A percentile compares a stretch with the other conserved stretches of the same genome.
These are phyloP conservation scores for Diaporthe velutina DNA, from an alignment of 2,329 filamentous ascomycete species.

Conservation along the genomic window DNA sequence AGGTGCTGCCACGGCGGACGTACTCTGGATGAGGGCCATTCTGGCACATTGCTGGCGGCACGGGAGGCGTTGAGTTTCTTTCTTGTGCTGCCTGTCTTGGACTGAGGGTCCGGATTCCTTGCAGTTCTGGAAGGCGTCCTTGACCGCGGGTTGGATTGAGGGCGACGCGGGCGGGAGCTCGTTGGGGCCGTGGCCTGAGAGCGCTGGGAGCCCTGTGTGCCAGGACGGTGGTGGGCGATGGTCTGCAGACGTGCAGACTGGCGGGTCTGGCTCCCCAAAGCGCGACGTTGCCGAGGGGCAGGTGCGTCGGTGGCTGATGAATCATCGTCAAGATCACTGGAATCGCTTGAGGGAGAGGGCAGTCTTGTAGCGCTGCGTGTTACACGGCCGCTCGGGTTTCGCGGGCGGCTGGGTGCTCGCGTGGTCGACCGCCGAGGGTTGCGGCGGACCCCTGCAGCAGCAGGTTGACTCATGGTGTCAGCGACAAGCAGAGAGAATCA, in stretches of 20 bases:
- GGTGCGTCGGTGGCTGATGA: constrained; percentile 17
- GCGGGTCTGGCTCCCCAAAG: constrained; percentile 17
- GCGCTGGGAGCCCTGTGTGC: background rate
- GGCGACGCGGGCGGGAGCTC: constrained; percentile 9
- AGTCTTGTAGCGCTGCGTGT: constrained; percentile 38
- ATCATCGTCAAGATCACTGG: constrained; percentile 20
- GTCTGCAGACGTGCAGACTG: constrained; percentile 33
- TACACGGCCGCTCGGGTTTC: constrained; percentile 36
- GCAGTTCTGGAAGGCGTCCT: constrained; percentile 16
- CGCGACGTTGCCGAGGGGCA: constrained; percentile 11
- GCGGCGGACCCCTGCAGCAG: constrained; percentile 37
- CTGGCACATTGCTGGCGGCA: constrained; percentile 24
- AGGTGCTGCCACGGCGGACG: constrained; percentile 48
- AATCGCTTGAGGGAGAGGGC: constrained; percentile 27
- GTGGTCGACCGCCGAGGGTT: constrained; percentile 37
- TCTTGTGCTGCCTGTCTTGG: constrained; percentile 17
- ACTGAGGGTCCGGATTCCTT: constrained; percentile 17
- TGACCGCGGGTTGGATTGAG: constrained; percentile 2
- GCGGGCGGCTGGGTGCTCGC: constrained; percentile 26
- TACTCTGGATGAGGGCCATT: constrained; percentile 39
- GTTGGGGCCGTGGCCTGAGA: constrained; percentile 4
- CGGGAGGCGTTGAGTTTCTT: constrained; percentile 25
- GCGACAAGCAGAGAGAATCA: constrained; percentile 12
- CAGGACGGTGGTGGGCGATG: constrained; percentile 30
- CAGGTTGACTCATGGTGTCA: constrained; percentile 38